Evolutionary conservation across 768 basidiomycete species (phyloP).

Genomic region (Termitomyces sp.): DNA sequence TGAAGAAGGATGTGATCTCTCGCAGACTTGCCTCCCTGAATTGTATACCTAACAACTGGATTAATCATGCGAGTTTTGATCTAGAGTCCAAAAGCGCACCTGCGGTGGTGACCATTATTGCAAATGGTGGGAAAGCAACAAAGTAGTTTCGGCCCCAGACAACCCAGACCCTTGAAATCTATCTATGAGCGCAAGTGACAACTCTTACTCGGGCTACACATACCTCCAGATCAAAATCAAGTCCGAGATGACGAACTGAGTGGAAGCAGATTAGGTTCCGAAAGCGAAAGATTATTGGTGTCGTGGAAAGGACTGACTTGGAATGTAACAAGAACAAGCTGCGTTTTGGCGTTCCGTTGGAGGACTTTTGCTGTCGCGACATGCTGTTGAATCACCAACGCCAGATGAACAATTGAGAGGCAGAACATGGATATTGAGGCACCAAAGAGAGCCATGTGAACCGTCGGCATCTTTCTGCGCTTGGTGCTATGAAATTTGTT

Average conservation of each 20-base stretch:
- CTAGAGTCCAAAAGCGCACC: background rate
- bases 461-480: constrained; percentile 4
- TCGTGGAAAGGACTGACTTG: background rate
- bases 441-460: constrained; percentile 7
- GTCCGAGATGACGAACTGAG: constrained; percentile 12
- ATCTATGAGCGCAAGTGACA: too few species aligned
- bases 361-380: background rate
- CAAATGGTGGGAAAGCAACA: constrained; percentile 6
- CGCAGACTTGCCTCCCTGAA: constrained; percentile 1
- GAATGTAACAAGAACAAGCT: background rate
- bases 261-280: too few species aligned
- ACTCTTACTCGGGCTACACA: background rate
- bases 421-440: constrained; percentile 11
- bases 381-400: constrained; percentile 2
- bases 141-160: constrained; percentile 13
- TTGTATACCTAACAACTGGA: background rate
- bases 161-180: constrained; percentile 12
- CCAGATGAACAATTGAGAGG: constrained; percentile 8
- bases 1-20: constrained; percentile 7
- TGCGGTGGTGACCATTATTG: constrained; percentile 6
- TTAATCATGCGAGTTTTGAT: background rate
- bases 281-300: background rate
- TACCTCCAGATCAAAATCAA: constrained; percentile 16
- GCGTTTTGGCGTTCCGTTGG: background rate
- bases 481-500: background rate